Conservation (phyloP, 2,329 filamentous ascomycete genomes). For the Tolypocladium inflatum region DNA sequence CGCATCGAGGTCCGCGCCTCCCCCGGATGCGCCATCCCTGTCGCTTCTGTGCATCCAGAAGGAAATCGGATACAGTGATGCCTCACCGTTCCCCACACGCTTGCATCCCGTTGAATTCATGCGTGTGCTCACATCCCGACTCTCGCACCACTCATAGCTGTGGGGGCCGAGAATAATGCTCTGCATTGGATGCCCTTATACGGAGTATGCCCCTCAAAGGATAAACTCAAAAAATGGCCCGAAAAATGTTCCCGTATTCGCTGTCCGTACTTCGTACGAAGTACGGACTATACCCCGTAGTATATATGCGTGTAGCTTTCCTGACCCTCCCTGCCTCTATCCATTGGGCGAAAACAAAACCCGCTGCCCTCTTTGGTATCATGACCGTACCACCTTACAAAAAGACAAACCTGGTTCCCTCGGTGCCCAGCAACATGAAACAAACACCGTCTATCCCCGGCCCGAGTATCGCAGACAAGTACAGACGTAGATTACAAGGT, state of each 20-base stretch:
- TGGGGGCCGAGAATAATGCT: not conserved
- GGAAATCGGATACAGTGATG: not conserved
- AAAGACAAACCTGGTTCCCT: not conserved
- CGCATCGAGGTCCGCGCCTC: not conserved
- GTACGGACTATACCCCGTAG: too few relatives aligned
- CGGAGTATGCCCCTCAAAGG: not conserved
- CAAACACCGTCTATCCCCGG: not conserved
- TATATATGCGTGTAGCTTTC: not conserved
- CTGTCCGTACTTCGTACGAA: not conserved
- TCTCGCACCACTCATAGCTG: too few relatives aligned
- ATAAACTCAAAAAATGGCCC: not conserved
- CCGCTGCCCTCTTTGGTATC: not conserved
- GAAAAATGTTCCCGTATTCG: not conserved
- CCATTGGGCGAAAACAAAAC: not conserved
- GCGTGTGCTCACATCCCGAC: not conserved
- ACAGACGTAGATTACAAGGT: not conserved
- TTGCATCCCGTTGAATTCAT: not conserved
- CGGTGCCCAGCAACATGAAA: not conserved
- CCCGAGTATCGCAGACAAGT: not conserved
- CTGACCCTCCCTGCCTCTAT: not conserved
- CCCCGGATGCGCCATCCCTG: not conserved
- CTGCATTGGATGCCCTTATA: not conserved
- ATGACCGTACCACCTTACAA: not conserved
- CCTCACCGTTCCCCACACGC: not conserved
- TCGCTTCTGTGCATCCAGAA: not conserved